These are phyloP conservation scores for Carpinus fangiana DNA, from an alignment of 306 rosid species.

Conservation along the genomic window DNA sequence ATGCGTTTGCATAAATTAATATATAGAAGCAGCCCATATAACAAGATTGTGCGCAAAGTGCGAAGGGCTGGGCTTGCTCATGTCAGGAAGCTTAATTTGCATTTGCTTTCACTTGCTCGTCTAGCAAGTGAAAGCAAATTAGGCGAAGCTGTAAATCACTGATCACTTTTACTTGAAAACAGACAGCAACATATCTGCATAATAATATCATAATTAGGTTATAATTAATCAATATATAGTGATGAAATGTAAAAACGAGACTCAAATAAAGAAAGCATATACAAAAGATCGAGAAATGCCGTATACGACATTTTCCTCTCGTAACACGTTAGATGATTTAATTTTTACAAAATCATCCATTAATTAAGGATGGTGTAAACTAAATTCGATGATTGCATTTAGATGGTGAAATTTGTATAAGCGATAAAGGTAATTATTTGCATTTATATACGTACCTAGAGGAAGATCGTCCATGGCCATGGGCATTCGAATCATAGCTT, in stretches of 20 bases:
- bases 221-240: not conserved
- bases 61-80: no score
- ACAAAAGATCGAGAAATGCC: no score
- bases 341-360: not conserved
- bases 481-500: not conserved
- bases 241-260: not conserved
- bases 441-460: conserved; percentile 16
- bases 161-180: conserved; percentile 17
- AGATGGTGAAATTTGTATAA: not conserved
- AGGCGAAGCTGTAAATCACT: conserved; percentile 1
- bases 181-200: conserved; percentile 42
- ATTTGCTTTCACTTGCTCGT: not conserved
- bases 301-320: no score
- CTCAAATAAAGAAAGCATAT: not conserved
- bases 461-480: not conserved
- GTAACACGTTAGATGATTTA: not conserved
- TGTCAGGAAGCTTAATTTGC: not conserved
- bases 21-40: no score
- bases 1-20: no score
- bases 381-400: not conserved
- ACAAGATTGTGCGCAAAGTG: no score
- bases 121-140: not conserved
- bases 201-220: not conserved
- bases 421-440: no score
- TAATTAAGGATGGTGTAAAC: not conserved